phyloP scores from a whole-genome alignment of 2,329 filamentous ascomycete genomes.

The Fusarium sp. region DNA sequence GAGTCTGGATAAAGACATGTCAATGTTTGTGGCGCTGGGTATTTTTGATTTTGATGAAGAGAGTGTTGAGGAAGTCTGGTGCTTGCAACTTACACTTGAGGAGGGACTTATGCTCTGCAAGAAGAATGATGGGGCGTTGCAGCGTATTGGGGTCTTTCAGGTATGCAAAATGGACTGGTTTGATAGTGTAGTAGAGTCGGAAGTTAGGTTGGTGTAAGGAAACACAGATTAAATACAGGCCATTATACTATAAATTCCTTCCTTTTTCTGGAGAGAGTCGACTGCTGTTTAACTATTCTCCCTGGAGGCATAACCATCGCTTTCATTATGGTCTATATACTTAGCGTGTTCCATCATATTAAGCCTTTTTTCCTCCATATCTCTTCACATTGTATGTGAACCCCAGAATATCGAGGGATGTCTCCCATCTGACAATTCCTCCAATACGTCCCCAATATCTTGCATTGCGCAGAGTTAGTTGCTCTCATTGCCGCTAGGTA shows the following conservation, averaged over 20 bases:
- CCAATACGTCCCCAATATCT: slow-evolving; percentile 49
- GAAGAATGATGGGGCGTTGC: neutral
- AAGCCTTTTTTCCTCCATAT: slow-evolving; percentile 43
- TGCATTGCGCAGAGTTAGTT: slow-evolving; percentile 44
- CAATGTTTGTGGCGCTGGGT: neutral
- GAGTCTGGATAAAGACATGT: neutral
- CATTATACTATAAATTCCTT: too few species aligned
- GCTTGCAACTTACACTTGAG: neutral
- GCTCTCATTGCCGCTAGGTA: slow-evolving; percentile 50
- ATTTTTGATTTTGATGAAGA: slow-evolving; percentile 5
- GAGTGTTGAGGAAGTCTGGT: neutral
- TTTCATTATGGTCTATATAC: neutral
- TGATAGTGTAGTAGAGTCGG: neutral
- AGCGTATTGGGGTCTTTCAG: neutral
- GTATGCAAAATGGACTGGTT: neutral
- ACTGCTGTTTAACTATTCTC: too few species aligned
- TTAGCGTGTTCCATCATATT: neutral
- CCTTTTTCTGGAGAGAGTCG: too few species aligned
- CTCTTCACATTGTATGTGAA: slow-evolving; percentile 44
- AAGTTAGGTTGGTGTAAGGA: neutral
- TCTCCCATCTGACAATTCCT: slow-evolving; percentile 47
- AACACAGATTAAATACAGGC: too few species aligned
- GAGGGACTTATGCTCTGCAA: neutral
- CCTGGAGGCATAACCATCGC: too few species aligned
- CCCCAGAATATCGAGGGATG: slow-evolving; percentile 47